phyloP scores from a whole-genome alignment of 192 early-diverging fungal genomes.

The Entomortierella lignicola region DNA sequence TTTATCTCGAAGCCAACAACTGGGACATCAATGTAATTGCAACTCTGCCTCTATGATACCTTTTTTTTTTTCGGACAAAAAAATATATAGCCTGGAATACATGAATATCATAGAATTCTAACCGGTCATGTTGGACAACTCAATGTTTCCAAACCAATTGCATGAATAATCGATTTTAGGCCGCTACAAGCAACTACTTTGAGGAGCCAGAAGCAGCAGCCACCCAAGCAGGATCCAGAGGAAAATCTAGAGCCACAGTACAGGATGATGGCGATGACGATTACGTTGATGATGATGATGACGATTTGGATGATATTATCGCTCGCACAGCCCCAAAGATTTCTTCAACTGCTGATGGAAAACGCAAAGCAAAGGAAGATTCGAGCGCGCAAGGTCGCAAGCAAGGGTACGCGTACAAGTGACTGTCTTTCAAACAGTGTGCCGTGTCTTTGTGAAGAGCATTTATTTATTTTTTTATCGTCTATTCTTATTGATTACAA shows the following conservation, averaged over 20 bases:
- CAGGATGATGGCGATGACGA: constrained; percentile 56
- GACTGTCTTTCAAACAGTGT: constrained; percentile 1
- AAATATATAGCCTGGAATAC: no score
- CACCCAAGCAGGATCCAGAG: background rate
- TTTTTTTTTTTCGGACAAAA: no score
- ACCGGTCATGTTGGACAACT: no score
- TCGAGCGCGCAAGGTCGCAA: constrained; percentile 19
- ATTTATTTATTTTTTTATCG: no score
- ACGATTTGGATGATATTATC: constrained; percentile 43
- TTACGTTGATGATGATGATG: constrained; percentile 51
- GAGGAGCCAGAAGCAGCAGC: constrained; percentile 56
- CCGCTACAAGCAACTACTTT: constrained; percentile 76
- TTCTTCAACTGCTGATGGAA: constrained; percentile 21
- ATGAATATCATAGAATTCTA: no score
- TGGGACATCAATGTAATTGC: constrained; percentile 80
- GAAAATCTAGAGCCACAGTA: constrained; percentile 4
- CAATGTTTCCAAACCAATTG: no score
- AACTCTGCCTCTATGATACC: background rate
- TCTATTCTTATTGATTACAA: background rate
- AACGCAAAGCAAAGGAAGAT: constrained; percentile 30
- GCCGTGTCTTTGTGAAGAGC: background rate
- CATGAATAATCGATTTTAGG: constrained; percentile 51
- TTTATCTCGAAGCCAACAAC: constrained; percentile 80
- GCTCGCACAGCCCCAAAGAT: background rate
- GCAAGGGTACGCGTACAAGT: constrained; percentile 39